Conservation (phyloP, 192 early-diverging fungal species). For the Umbelopsis isabellina region DNA sequence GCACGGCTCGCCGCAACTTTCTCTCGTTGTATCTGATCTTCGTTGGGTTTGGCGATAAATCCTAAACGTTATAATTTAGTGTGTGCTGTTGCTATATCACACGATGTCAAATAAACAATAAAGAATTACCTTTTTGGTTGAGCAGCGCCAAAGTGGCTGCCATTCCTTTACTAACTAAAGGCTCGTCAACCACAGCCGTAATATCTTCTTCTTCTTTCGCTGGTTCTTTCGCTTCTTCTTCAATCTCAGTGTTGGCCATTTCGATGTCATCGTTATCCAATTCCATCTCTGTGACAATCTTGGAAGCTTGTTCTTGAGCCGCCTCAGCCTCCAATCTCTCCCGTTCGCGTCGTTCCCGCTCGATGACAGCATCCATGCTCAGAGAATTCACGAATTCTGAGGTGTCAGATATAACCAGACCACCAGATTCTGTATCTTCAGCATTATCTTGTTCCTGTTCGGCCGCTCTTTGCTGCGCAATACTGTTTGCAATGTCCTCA, state of each 20-base stretch:
- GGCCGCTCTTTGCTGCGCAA: slow-evolving; percentile 35
- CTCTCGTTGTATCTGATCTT: slow-evolving; percentile 73
- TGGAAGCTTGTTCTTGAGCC: slow-evolving; percentile 6
- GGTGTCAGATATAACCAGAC: slow-evolving; percentile 82
- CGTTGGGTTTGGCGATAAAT: slow-evolving; percentile 48
- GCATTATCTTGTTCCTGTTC: slow-evolving; percentile 49
- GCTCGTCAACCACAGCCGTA: slow-evolving; percentile 67
- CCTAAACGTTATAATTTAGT: not conserved
- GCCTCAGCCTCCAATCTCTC: slow-evolving; percentile 32
- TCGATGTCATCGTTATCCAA: slow-evolving; percentile 14
- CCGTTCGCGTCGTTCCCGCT: slow-evolving; percentile 30
- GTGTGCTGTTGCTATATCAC: not conserved
- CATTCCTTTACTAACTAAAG: slow-evolving; percentile 77
- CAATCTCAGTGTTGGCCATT: not conserved
- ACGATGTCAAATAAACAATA: not conserved
- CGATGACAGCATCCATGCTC: slow-evolving; percentile 38
- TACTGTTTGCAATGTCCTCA: slow-evolving; percentile 67
- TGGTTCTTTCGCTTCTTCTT: slow-evolving; percentile 8
- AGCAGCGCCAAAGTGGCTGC: slow-evolving; percentile 83
- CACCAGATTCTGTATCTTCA: slow-evolving; percentile 28
- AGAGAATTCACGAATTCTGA: slow-evolving; percentile 86
- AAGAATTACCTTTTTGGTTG: slow-evolving; percentile 70
- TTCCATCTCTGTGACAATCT: slow-evolving; percentile 16
- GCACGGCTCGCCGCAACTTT: slow-evolving; percentile 57
- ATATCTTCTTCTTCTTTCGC: slow-evolving; percentile 19